phyloP scores from a whole-genome alignment of 257 asterid genomes.

The Datura wrightii region DNA sequence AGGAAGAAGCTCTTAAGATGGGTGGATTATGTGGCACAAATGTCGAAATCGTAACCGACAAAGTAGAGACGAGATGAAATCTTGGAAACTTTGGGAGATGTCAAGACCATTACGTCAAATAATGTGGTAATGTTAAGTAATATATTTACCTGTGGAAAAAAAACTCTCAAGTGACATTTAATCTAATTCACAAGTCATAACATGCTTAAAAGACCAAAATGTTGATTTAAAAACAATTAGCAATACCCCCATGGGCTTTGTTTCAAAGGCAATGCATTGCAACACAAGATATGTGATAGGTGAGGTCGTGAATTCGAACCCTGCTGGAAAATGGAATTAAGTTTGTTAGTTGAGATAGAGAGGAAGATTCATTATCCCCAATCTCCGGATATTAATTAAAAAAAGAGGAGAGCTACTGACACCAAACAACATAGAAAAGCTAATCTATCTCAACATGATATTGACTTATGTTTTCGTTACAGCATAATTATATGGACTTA shows the following conservation, averaged over 20 bases:
- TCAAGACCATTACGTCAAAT: background rate
- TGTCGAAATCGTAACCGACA: background rate
- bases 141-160: background rate
- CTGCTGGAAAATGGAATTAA: background rate
- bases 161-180: background rate
- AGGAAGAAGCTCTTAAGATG: background rate
- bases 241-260: background rate
- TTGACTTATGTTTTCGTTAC: background rate
- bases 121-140: background rate
- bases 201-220: background rate
- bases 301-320: background rate
- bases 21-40: background rate
- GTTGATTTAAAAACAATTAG: background rate
- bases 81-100: background rate
- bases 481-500: background rate
- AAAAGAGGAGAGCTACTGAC: background rate
- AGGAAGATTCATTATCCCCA: background rate
- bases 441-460: background rate
- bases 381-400: background rate
- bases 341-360: background rate
- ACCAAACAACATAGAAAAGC: background rate
- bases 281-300: background rate
- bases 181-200: background rate
- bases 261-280: background rate
- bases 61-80: background rate